Base-by-base conservation (phyloP, 345 rosid species). In the Arabis alpina region DNA sequence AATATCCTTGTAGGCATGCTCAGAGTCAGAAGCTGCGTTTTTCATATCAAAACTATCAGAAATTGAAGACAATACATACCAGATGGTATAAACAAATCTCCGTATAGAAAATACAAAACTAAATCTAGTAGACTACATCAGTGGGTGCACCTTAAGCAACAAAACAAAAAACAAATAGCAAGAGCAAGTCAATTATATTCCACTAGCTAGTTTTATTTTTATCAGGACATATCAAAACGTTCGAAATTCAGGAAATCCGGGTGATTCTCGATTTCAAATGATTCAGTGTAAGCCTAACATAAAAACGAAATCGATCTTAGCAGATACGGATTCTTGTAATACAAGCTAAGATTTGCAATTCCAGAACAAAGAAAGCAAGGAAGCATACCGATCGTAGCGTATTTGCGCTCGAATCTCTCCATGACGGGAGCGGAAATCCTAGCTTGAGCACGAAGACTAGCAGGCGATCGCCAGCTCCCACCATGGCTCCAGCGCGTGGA, bases 1-100 rank as follows among this genome's bases (percentile, higher is more conserved):
- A 41, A 88, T 75, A 44, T 60, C 88, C 80, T 87, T 82, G 83
- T 80, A 92, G 47, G 91, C 75, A 84, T 87, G 86, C 15, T 88
- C 96, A 47, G 91, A 44, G 73, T 87, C 96, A 47, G 91, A 45
- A 75, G 87, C 98, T 86, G 85, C 55, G 66, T 15, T 73, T 47
- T 50, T 19, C 55, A 59, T 41, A 58, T 58, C 19, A 57, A 50
- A 49, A 57, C 39, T 19, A n/a, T 64, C 30, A 64, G 47, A 55
- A 55, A 10, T 34, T 24, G 16, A 54, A 6, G 54, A 39, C 25
- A 36, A n/a, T 42, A 39, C 24, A 9, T 49, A 62, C 14, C 12
- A 39, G 13, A 50, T 32, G 9, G 24, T 54, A 53, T 30, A 40
- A 23, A 23, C 24, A 36, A 34, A 24, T 8, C 5, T 16, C 34